Evolutionary conservation across 495 filamentous ascomycete genomes (phyloP).

Genomic region (Neurospora sp.): DNA sequence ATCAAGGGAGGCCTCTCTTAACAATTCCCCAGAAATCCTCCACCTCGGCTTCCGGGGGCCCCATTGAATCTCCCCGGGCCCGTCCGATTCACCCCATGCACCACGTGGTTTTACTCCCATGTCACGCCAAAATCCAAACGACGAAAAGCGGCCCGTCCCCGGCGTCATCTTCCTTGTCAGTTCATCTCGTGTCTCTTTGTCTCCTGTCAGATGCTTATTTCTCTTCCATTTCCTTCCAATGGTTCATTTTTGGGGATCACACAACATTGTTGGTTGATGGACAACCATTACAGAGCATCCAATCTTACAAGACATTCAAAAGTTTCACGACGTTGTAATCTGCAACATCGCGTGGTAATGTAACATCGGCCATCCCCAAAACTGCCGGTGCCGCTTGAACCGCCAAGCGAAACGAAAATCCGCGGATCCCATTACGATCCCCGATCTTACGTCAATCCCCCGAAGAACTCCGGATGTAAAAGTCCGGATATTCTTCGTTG

Average conservation of each 20-base stretch:
- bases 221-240: not conserved
- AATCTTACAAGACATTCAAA: not conserved
- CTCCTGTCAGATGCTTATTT: not conserved
- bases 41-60: not conserved
- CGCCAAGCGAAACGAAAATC: not conserved
- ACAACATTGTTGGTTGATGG: not conserved
- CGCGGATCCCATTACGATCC: not conserved
- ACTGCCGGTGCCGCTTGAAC: not conserved
- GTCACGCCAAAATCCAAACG: not conserved
- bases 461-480: not conserved
- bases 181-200: not conserved
- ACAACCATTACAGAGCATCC: not conserved
- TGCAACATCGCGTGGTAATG: not conserved
- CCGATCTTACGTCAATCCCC: not conserved
- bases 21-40: not conserved
- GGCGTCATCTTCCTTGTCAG: not conserved
- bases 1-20: not conserved
- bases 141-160: not conserved
- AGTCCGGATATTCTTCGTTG: not conserved
- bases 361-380: not conserved
- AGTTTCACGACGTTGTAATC: not conserved
- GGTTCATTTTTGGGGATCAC: not conserved
- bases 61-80: not conserved
- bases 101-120: not conserved
- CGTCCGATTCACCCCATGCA: not conserved